These are phyloP conservation scores for Nidularia sp. DNA, from an alignment of 768 basidiomycete genomes.

Conservation along the genomic window DNA sequence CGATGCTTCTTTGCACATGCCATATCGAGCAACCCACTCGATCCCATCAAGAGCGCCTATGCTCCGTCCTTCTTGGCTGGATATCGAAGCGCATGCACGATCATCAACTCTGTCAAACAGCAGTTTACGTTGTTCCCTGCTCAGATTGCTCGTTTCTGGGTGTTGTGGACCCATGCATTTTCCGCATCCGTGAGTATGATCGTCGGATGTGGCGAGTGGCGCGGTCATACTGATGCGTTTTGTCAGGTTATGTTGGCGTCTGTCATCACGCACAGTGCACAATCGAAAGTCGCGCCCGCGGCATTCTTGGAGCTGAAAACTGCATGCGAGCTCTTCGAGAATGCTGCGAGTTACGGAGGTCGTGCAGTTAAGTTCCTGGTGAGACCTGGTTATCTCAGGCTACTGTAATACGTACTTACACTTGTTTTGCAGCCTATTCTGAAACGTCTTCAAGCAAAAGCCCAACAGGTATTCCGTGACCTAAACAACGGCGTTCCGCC, in stretches of 20 bases:
- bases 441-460: conserved; percentile 56
- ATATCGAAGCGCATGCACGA: conserved; percentile 61
- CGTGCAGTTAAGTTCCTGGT: conserved; percentile 70
- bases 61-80: conserved; percentile 67
- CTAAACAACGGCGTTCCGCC: conserved; percentile 42
- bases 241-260: conserved; percentile 71
- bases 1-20: conserved; percentile 78
- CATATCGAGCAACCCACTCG: conserved; percentile 54
- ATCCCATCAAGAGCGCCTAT: conserved; percentile 68
- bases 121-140: conserved; percentile 50
- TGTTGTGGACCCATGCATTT: conserved; percentile 70
- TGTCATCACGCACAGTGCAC: conserved; percentile 66
- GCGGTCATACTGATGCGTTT: background rate
- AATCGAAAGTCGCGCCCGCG: conserved; percentile 66
- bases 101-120: conserved; percentile 42
- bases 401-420: background rate
- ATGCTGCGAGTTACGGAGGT: conserved; percentile 58
- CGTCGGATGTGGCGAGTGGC: background rate
- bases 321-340: conserved; percentile 63
- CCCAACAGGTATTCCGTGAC: conserved; percentile 47
- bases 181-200: conserved; percentile 49
- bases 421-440: conserved; percentile 56
- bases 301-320: conserved; percentile 62
- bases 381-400: conserved; percentile 13
- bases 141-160: conserved; percentile 65